Conservation (phyloP, 1,284 basidiomycete species). For the Serendipita sp. region DNA sequence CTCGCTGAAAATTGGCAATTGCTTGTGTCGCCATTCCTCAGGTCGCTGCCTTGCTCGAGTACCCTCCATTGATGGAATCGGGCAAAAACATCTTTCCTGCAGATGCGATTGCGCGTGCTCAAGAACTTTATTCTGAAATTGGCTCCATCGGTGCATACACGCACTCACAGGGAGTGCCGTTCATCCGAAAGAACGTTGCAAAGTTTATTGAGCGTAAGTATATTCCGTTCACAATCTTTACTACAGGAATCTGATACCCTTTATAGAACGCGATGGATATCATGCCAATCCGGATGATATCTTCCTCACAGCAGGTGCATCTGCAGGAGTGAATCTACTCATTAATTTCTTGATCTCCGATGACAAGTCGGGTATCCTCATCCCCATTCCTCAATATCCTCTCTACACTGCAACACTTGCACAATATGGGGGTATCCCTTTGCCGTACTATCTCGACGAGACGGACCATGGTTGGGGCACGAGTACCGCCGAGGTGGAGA, state of each 20-base stretch:
- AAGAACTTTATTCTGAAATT: constrained; percentile 70
- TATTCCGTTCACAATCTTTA: neutral
- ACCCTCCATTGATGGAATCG: constrained; percentile 70
- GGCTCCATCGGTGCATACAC: constrained; percentile 94
- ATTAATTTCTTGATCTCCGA: constrained; percentile 66
- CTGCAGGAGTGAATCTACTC: constrained; percentile 79
- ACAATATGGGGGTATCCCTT: constrained; percentile 62
- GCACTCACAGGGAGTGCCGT: constrained; percentile 84
- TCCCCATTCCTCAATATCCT: constrained; percentile 97
- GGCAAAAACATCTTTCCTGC: constrained; percentile 59
- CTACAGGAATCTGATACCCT: neutral
- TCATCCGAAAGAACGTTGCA: constrained; percentile 81
- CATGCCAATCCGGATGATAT: constrained; percentile 75
- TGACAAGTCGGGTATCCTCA: constrained; percentile 63
- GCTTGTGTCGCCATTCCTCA: constrained; percentile 20
- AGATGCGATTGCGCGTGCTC: constrained; percentile 76
- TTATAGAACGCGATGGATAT: constrained; percentile 73
- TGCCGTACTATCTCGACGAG: constrained; percentile 87
- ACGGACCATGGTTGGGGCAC: constrained; percentile 65
- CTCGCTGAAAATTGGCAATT: neutral
- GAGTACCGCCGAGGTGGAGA: constrained; percentile 54
- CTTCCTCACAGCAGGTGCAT: constrained; percentile 90
- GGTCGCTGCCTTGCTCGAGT: constrained; percentile 86
- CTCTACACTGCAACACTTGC: constrained; percentile 92
- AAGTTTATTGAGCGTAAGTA: constrained; percentile 72